Base-by-base conservation (phyloP, 108 stramenopile species). In the Bacterosira constricta region DNA sequence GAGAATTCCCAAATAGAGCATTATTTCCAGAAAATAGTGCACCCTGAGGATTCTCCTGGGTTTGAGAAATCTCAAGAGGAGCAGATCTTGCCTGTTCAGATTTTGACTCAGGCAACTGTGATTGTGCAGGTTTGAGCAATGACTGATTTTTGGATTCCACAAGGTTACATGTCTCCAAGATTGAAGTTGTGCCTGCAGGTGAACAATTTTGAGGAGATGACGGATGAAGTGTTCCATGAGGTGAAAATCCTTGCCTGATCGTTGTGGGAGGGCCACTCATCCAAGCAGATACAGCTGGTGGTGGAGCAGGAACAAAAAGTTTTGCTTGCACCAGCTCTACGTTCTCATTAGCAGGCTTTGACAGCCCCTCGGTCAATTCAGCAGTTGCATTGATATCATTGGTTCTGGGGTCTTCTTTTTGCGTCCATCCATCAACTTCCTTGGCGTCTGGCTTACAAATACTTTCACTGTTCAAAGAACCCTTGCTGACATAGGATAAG, bases 21-120 rank as follows among this genome's bases (percentile, higher is more conserved):
- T 49, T 75, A 35, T 75, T 75, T 13, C 73, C 73, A 51, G 64
- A 57, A 60, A 75, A 75, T 27, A 75, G 42, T 51, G 64, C 63
- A n/a, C 52, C 15, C 2, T 42, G 41, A 9, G n/a, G 9, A n/a
- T n/a, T 42, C 15, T 42, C 41, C 41, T 42, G 1, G 41, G 9
- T 9, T 12, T 2, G n/a, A n/a, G 15, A 12, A 42, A 42, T 11
- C 2, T 2, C 41, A n/a, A 42, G n/a, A n/a, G n/a, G 15, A 11
- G 12, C 1, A 2, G 41, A 42, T 2, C 41, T 9, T 42, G 41
- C 41, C 2, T 42, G 6, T 1, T 42, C 41, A 12, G n/a, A 42
- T 11, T 42, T 42, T n/a, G 41, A n/a, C 41, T 42, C 41, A 34
- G 35, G 18, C 17, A 44, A 15, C 41, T 60, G 59, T 26, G 37